Conservation (phyloP, 768 basidiomycete genomes). For the Termitomyces sp. region DNA sequence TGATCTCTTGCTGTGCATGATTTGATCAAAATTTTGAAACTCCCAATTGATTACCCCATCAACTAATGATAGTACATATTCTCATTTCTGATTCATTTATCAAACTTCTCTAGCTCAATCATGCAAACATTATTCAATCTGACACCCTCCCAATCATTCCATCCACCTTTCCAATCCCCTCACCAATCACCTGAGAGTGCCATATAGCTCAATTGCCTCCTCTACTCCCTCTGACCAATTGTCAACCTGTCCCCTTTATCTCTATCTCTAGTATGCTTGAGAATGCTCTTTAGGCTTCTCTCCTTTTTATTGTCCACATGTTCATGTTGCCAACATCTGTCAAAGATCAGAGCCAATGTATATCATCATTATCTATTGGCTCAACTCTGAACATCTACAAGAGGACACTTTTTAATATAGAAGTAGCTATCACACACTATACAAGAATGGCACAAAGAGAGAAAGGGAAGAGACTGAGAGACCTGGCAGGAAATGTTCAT, state of each 20-base stretch:
- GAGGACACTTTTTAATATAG: slow-evolving; percentile 56
- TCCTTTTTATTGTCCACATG: slow-evolving; percentile 45
- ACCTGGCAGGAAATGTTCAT: slow-evolving; percentile 53
- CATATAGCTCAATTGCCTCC: slow-evolving; percentile 60
- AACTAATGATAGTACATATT: no score
- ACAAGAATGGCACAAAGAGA: slow-evolving; percentile 38
- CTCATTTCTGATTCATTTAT: neutral
- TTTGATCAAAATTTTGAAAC: no score
- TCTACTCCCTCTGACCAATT: slow-evolving; percentile 64
- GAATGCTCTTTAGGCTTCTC: slow-evolving; percentile 49
- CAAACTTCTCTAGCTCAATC: neutral
- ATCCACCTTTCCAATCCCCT: neutral
- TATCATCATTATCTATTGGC: slow-evolving; percentile 59
- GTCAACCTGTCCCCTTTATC: slow-evolving; percentile 60
- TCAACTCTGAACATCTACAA: slow-evolving; percentile 27
- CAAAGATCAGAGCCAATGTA: slow-evolving; percentile 65
- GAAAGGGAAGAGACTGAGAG: slow-evolving; percentile 28
- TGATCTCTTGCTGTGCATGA: no score
- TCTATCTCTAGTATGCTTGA: slow-evolving; percentile 58
- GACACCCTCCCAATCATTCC: no score
- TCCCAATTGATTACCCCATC: no score
- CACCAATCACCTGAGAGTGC: slow-evolving; percentile 27
- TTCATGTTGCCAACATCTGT: slow-evolving; percentile 68
- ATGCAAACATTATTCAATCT: neutral
- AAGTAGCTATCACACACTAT: slow-evolving; percentile 65